A percentile compares a stretch with the other conserved stretches of the same genome.
phyloP scores from a whole-genome alignment of 2,329 filamentous ascomycete genomes.

The Pestalotiopsis sp. region DNA sequence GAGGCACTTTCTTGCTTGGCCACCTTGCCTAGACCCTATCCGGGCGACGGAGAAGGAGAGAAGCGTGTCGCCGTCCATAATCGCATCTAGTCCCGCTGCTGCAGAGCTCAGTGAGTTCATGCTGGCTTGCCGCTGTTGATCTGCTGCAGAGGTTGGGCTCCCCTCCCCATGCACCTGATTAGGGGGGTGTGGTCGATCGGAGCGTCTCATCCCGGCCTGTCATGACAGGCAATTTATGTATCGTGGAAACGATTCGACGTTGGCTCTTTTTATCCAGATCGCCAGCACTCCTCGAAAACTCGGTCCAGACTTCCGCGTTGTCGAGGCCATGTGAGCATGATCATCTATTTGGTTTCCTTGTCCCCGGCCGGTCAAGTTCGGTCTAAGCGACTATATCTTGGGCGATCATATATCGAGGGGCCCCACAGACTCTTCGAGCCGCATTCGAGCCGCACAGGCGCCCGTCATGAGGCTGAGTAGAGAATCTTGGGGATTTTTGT shows the following conservation, averaged over 20 bases:
- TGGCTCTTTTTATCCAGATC: conserved; percentile 14
- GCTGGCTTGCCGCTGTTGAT: no score
- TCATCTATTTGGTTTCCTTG: not conserved
- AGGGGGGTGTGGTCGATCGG: not conserved
- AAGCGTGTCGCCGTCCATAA: no score
- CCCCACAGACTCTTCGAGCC: not conserved
- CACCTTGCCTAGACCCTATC: no score
- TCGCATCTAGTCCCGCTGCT: no score
- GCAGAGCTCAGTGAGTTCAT: no score
- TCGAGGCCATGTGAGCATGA: not conserved
- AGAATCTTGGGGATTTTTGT: not conserved
- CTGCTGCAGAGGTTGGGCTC: no score
- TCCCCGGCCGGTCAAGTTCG: not conserved
- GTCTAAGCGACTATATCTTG: no score
- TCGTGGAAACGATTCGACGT: not conserved
- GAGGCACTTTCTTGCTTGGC: no score
- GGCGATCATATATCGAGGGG: not conserved
- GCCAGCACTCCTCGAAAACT: not conserved
- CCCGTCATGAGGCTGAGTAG: not conserved
- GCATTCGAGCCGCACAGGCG: not conserved
- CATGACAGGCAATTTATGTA: not conserved
- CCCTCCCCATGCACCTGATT: not conserved
- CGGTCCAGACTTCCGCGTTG: not conserved
- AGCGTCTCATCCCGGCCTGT: conserved; percentile 1
- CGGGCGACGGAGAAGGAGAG: no score